Evolutionary conservation across 495 filamentous ascomycete species (phyloP).

Genomic region (Daldinia grandis): DNA sequence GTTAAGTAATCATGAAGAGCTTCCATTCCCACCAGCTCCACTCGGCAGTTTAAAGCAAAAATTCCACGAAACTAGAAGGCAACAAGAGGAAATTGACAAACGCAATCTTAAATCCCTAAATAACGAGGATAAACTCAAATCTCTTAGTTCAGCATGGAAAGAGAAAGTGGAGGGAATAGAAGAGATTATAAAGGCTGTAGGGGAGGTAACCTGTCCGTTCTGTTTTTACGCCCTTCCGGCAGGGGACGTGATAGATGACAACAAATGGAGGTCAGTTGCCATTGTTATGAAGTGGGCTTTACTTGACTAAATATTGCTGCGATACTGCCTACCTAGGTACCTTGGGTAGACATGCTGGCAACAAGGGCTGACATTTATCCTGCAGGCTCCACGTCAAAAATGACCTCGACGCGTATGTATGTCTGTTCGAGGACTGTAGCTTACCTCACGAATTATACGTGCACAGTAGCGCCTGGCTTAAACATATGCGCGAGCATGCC

Average conservation of each 20-base stretch:
- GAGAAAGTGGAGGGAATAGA: neutral
- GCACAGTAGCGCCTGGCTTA: neutral
- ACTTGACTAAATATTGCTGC: neutral
- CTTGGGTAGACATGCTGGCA: neutral
- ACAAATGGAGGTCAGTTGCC: neutral
- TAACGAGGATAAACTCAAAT: neutral
- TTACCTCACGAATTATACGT: neutral
- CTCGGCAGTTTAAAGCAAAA: neutral
- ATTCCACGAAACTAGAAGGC: neutral
- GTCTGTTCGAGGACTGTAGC: neutral
- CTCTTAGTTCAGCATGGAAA: neutral
- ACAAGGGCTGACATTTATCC: neutral
- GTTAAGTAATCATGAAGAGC: neutral
- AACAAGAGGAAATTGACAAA: neutral
- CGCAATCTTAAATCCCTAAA: neutral
- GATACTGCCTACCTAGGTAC: neutral
- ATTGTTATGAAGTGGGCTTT: neutral
- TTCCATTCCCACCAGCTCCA: neutral
- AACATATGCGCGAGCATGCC: neutral
- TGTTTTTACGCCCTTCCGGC: constrained; percentile 13
- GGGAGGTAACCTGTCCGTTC: constrained; percentile 15
- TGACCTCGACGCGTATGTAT: neutral
- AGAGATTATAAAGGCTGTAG: constrained; percentile 9
- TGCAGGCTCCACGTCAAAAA: neutral
- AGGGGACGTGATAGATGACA: neutral